Conservation (phyloP, 2,329 filamentous ascomycete species). For the Endocalyx cinctus region DNA sequence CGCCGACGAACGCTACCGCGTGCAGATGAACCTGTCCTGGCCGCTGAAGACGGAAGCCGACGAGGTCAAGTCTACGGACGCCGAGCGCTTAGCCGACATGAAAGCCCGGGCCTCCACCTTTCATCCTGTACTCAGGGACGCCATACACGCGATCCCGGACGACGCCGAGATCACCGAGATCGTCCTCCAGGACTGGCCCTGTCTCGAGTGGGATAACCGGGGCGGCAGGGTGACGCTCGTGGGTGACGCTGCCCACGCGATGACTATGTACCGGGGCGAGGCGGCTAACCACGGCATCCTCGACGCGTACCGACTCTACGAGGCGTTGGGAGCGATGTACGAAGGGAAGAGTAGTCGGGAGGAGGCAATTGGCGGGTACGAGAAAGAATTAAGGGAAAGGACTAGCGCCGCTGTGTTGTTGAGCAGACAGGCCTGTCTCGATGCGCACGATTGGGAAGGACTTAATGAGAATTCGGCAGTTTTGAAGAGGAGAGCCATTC, state of each 20-base stretch:
- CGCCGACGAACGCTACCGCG: slow-evolving; percentile 3
- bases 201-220: slow-evolving; percentile 4
- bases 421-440: slow-evolving; percentile 9
- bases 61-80: background rate
- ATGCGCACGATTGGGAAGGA: slow-evolving; percentile 7
- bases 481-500: background rate
- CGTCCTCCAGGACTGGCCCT: slow-evolving; percentile 7
- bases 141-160: slow-evolving; percentile 2
- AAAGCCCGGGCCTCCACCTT: slow-evolving; percentile 5
- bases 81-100: slow-evolving; percentile 5
- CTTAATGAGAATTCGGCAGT: slow-evolving; percentile 1
- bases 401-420: slow-evolving; percentile 2
- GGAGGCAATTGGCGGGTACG: slow-evolving; percentile 5
- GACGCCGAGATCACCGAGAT: slow-evolving; percentile 6
- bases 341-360: slow-evolving; percentile 1
- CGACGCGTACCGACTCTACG: slow-evolving; percentile 3
- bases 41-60: slow-evolving; percentile 1
- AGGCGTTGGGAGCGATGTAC: slow-evolving; percentile 3
- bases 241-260: slow-evolving; percentile 8
- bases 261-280: slow-evolving; percentile 9
- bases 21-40: slow-evolving; percentile 9
- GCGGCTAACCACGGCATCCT: slow-evolving; percentile 5
- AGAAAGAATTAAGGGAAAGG: slow-evolving; percentile 4
- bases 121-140: slow-evolving; percentile 1
- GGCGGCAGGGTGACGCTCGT: slow-evolving; percentile 4